Evolutionary conservation across 2,329 filamentous ascomycete genomes (phyloP).

Genomic region (Colletotrichum tropicale): DNA sequence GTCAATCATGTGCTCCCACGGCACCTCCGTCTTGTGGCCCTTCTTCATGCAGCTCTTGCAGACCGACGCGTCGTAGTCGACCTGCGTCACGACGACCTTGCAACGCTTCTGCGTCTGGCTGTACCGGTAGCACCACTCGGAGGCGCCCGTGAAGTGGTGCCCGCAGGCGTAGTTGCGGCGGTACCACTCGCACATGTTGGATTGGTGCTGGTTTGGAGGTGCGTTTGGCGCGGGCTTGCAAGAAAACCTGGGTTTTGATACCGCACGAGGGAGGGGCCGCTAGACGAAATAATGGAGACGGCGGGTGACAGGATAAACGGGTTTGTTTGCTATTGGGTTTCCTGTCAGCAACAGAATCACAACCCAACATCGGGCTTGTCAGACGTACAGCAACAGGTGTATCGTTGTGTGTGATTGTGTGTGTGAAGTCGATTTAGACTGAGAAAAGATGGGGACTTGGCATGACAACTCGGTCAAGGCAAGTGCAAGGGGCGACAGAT

Average conservation of each 20-base stretch:
- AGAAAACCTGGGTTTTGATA: constrained; percentile 2
- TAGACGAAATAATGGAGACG: neutral
- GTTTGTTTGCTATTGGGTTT: neutral
- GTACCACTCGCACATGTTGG: constrained; percentile 22
- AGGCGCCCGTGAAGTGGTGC: constrained; percentile 21
- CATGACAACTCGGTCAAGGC: constrained; percentile 17
- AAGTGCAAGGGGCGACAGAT: constrained; percentile 13
- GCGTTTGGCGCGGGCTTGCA: constrained; percentile 11
- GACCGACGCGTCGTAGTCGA: constrained; percentile 12
- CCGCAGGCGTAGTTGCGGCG: constrained; percentile 23
- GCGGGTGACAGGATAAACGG: neutral
- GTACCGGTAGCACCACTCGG: constrained; percentile 21
- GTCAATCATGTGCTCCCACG: neutral
- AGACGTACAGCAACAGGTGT: neutral
- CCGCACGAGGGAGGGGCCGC: neutral
- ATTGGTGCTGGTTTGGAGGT: constrained; percentile 13
- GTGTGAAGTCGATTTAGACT: constrained; percentile 10
- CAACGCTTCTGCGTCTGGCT: constrained; percentile 21
- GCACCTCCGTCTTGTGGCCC: neutral
- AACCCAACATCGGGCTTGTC: neutral
- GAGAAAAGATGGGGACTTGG: constrained; percentile 1
- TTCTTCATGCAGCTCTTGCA: constrained; percentile 12
- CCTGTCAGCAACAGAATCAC: neutral
- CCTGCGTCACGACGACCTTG: constrained; percentile 15
- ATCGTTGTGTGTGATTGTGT: neutral